phyloP scores from a whole-genome alignment of 139 green algal species.

The Choricystis sp. region DNA sequence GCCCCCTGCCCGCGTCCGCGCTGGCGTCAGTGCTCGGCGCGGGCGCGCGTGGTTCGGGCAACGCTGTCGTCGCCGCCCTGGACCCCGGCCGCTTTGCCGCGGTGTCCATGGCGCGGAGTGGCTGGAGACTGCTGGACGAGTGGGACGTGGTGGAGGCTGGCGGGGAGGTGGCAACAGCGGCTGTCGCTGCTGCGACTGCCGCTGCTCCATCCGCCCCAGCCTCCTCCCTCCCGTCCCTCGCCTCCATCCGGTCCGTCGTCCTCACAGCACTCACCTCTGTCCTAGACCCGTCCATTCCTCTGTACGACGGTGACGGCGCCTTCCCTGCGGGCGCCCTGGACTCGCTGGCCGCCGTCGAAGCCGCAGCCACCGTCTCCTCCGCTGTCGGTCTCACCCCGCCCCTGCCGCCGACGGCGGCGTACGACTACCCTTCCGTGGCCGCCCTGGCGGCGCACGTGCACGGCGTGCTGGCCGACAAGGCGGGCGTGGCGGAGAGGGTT shows the following conservation, averaged over 20 bases:
- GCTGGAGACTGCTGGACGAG: constrained; percentile 5
- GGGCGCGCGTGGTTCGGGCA: not conserved
- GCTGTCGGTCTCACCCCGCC: constrained; percentile 25
- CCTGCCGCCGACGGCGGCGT: constrained; percentile 49
- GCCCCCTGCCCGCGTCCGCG: not conserved
- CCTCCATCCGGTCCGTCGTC: not conserved
- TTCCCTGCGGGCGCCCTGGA: constrained; percentile 38
- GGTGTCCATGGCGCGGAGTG: constrained; percentile 3
- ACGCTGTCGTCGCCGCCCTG: constrained; percentile 2
- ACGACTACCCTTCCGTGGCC: constrained; percentile 42
- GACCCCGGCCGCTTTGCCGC: constrained; percentile 2
- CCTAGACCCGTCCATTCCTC: too few relatives aligned
- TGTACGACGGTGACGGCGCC: not conserved
- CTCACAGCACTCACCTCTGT: too few relatives aligned
- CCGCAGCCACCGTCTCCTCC: constrained; percentile 25
- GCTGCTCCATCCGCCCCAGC: not conserved
- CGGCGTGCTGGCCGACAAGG: not conserved
- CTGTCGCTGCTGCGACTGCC: not conserved
- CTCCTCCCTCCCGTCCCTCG: not conserved
- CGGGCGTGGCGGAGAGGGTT: not conserved
- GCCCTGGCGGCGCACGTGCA: constrained; percentile 8
- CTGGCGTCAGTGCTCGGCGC: not conserved
- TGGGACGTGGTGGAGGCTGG: not conserved
- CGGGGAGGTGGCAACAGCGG: not conserved
- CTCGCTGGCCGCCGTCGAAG: constrained; percentile 49